Evolutionary conservation across 2,329 filamentous ascomycete species (phyloP), one percentile per base, ranked within the genome.

Genomic region (Macrophomina tecta): DNA sequence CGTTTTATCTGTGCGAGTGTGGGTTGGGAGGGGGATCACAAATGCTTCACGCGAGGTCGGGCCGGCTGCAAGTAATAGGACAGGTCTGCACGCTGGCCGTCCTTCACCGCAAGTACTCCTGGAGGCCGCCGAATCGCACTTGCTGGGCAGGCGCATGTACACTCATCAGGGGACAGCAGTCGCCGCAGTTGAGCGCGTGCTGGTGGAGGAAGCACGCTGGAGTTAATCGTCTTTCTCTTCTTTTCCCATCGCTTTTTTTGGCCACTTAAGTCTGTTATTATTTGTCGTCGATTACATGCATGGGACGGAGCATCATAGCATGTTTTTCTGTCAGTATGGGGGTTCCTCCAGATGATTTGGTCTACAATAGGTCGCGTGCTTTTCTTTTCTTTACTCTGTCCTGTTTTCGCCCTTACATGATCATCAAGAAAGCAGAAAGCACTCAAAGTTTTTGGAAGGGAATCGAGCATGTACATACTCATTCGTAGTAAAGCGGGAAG

Each of bases 241-340:
- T 9, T 62, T 40, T 49, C 7, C 58, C 34, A 36, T 64, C 48
- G 48, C 34, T 48, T 49, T 42, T 18, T 40, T 28, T 36, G 30
- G 42, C 28, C 45, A 23, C 18, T 30, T 40, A 42, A 49, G 42
- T 60, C 34, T 48, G 38, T 48, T 64, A 38, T 55, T 64, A 42
- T 51, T 34, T 18, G 16, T 42, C 32, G 42, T 55, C 40, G 23
- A 51, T 61, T 60, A 32, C 53, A 60, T 66, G 64, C 64, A 66
- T 66, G 53, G 64, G 53, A 66, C 53, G 64, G 64, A 66, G 64
- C 64, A 66, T 66, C 53, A 66, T 66, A 61, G 64, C 64, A 66
- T 66, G 64, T 66, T 66, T 66, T 66, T 53, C 55, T 56, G 51
- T 66, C 64, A 14, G 64, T 53, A 32, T 49, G 53, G 64, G 23